phyloP scores from a whole-genome alignment of 306 rosid genomes.

The Rosa rugosa region DNA sequence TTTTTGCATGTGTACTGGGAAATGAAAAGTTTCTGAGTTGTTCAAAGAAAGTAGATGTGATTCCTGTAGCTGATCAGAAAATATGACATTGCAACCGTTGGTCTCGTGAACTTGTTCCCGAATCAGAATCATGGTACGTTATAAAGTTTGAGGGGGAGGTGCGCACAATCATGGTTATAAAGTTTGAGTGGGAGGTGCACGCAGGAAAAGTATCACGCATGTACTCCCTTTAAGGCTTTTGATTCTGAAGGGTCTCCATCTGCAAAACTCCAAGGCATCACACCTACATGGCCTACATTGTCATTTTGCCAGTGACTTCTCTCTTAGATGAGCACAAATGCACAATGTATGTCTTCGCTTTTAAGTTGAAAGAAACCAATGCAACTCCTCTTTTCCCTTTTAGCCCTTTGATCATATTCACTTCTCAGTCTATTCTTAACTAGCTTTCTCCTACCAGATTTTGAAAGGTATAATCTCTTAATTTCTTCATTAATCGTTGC shows the following conservation, averaged over 20 bases:
- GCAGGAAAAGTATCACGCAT: background rate
- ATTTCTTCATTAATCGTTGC: background rate
- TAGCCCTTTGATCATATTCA: background rate
- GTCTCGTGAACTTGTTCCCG: background rate
- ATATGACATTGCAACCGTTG: too few relatives aligned
- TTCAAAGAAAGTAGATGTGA: background rate
- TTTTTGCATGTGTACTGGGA: too few relatives aligned
- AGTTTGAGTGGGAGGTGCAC: too few relatives aligned
- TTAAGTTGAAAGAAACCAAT: background rate
- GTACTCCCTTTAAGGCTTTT: too few relatives aligned
- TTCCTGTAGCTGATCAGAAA: too few relatives aligned
- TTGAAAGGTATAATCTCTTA: background rate
- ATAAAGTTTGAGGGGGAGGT: too few relatives aligned
- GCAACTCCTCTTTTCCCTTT: background rate
- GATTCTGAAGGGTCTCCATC: background rate
- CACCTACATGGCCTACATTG: background rate
- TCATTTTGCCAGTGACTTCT: background rate
- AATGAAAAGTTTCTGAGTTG: background rate
- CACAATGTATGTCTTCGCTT: too few relatives aligned
- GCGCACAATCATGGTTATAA: too few relatives aligned
- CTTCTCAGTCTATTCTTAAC: background rate
- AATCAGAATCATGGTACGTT: too few relatives aligned
- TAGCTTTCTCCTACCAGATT: background rate
- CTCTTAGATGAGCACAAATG: too few relatives aligned
- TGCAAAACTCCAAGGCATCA: background rate